Base-by-base conservation (phyloP, 305 asterid genomes). In the Fraxinus greggii region DNA sequence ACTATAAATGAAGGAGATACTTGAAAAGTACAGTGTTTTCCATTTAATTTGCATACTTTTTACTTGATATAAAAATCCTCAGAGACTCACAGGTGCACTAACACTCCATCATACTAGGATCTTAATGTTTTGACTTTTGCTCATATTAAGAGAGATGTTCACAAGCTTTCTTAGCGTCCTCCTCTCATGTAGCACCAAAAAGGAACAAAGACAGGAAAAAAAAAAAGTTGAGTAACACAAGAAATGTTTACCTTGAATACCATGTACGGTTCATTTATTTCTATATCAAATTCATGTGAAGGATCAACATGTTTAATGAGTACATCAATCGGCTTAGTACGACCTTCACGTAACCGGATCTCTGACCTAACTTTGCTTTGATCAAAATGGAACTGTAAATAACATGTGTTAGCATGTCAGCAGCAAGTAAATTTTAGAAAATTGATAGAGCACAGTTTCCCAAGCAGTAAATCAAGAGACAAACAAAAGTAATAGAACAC, bases 261-360 rank as follows among this genome's bases (percentile, higher is more conserved):
- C 89, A 85, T 87, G 89, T 91, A 93, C 8, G 97, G 98, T 86
- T 94, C 97, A 84, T 93, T 91, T 80, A 94, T 83, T 78, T 93
- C 96, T 36, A 93, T 85, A 85, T 90, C 96, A 85, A 87, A 83
- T 81, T 91, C 97, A 84, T 92, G 94, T 35, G 91, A 88, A 88
- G 94, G 94, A 85, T 94, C 94, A 33, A 94, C 95, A 85, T 94
- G 92, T 86, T 89, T 92, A 12, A 94, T 92, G 72, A 94, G 93
- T 76, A 94, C 83, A 83, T 94, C 98, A 86, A 94, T 94, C 13
- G 97, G 97, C 90, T 94, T 94, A 5, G 84, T 88, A 73, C 98
- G 97, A 24, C 98, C 98, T 89, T 94, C 97, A 73, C 94, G 97
- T 79, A 93, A 78, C 82, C 98, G 94, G 79, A 94, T 93, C 90